Conservation (phyloP, 805 yeast genomes). For the Ogataea kodamae region DNA sequence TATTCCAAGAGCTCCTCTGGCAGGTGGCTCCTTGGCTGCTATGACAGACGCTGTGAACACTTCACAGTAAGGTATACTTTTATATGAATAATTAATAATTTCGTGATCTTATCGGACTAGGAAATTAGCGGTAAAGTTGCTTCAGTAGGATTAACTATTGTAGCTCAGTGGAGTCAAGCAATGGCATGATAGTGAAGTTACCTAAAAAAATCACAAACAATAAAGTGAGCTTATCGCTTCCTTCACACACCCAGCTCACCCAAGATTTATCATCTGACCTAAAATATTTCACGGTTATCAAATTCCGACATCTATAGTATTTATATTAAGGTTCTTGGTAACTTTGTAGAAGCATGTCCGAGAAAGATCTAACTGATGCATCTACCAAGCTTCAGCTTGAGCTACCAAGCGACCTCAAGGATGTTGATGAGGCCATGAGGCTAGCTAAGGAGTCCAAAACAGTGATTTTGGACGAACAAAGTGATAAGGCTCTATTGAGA, state of each 20-base stretch:
- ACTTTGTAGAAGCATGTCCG: constrained; percentile 4
- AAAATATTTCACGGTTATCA: constrained; percentile 7
- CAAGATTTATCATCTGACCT: background rate
- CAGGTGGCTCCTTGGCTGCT: constrained; percentile 22
- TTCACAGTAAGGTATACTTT: constrained; percentile 14
- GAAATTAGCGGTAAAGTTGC: no score
- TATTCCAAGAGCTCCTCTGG: constrained; percentile 16
- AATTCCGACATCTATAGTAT: constrained; percentile 11
- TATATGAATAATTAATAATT: no score
- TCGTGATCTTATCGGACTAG: background rate
- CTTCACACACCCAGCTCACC: no score
- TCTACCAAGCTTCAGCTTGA: background rate
- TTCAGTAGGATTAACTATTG: no score
- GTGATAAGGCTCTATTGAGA: constrained; percentile 24
- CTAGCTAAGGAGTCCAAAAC: constrained; percentile 25
- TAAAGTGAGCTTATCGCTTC: no score
- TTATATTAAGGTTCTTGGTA: no score
- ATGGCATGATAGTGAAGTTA: no score
- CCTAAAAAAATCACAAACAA: no score
- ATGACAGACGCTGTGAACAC: constrained; percentile 24
- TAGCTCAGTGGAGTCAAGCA: no score
- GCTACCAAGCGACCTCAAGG: constrained; percentile 17
- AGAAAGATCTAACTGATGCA: constrained; percentile 1
- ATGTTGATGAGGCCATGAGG: constrained; percentile 40
- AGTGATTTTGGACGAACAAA: constrained; percentile 10